Base-by-base conservation (phyloP, 2,329 filamentous ascomycete species). In the Colletotrichum gigasporum region DNA sequence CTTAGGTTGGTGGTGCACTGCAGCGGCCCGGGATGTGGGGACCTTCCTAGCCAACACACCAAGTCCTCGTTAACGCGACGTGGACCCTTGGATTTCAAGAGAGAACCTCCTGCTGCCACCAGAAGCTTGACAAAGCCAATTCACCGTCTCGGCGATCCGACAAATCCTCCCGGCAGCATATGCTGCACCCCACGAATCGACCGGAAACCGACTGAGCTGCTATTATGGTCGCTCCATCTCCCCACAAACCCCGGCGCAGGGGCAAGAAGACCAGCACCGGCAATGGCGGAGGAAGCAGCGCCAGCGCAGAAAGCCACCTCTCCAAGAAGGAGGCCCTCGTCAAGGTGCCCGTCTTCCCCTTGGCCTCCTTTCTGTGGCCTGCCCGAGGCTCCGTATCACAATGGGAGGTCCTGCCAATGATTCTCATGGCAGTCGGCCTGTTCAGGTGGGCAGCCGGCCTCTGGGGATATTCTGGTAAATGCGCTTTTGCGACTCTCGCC, bases 341-440 rank as follows among this genome's bases (percentile, higher is more conserved):
- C 53, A 82, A 84, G 51, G 78, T 82, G 41, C 95, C 95, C 30
- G 88, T 92, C 4, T 98, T 97, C 73, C 95, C 96, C 39, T 85
- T 99, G 20, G 94, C 93, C 1, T 90, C 94, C n/a, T 95, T 99
- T 73, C 86, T 99, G 52, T 97, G 95, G 93, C 94, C 94, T 52
- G 92, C 94, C 20, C 90, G 94, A 68, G 90, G 90, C 53, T 91
- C 91, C 1, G 83, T 88, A 16, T 97, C 94, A 56, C 91, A 95
- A 91, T 98, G 96, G 95, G 89, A 97, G 72, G 87, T 95, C 4
- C 81, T 99, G 30, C 94, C 96, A 2, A 81, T 96, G 70, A 90
- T 97, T 4, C 82, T 99, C 56, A 97, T 98, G 91, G 87, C 85
- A 2, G 93, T 88, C n/a, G 94, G 94, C 18, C 85, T 99, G 47